Base-by-base conservation (phyloP, 306 rosid genomes). In the Mimosa pudica region DNA sequence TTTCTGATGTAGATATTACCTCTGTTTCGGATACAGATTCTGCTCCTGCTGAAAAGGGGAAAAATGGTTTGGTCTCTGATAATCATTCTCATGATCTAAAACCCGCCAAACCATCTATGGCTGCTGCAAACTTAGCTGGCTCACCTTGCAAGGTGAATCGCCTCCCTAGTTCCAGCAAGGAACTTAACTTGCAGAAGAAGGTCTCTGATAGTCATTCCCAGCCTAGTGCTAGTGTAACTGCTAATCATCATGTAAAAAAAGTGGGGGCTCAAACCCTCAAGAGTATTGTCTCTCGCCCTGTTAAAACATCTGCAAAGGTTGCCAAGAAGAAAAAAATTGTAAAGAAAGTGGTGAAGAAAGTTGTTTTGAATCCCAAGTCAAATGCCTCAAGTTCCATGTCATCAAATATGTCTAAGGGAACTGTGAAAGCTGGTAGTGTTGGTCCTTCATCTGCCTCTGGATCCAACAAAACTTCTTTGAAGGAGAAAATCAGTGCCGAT, bases 291-390 rank as follows among this genome's bases (percentile, higher is more conserved):
- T 79, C 80, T 8, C 82, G 73, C 69, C 64, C 85, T 55, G 77
- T 73, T n/a, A 90, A 83, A 68, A 70, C 71, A 52, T 9, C 87
- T 54, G 12, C 82, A 16, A 91, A 75, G 74, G 73, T 85, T 80
- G 72, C 79, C 46, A 91, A 85, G 90, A 95, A 89, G 96, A 91
- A 86, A 79, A 93, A 82, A 81, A 46, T 88, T 58, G 88, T 90
- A 68, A 93, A 89, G 84, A 95, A 82, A 86, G 65, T 82, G 76
- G 96, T 88, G 82, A 93, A 89, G 84, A 89, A 81, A 85, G 91
- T 78, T 58, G 85, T 62, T 32, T 62, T 13, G 42, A 89, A 85
- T 30, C 82, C 84, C 68, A 84, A 35, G 13, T 24, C 85, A 60
- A 32, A 51, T 52, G 54, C 77, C 77, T 82, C 80, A 54, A 83